Percentiles rank a stretch among this genome's conserved stretches.
Evolutionary conservation across 192 early-diverging fungal species (phyloP).

Genomic region (Diversispora eburnea): DNA sequence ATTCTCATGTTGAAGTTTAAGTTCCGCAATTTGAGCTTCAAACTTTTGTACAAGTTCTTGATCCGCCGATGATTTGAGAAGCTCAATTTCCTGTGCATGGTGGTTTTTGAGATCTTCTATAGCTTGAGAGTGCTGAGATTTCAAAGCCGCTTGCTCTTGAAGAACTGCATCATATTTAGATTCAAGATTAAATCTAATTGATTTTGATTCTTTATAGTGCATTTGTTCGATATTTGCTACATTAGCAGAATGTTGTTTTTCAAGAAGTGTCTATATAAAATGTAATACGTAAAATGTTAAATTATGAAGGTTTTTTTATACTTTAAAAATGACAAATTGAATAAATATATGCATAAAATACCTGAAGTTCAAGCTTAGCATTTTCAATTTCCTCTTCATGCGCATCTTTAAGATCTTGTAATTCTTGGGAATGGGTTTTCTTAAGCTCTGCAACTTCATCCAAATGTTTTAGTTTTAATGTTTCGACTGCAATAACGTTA

Average conservation of each 20-base stretch:
- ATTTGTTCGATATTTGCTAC: background rate
- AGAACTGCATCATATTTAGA: constrained; percentile 1
- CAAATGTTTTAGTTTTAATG: background rate
- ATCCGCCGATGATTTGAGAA: constrained; percentile 1
- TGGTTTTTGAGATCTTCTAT: constrained; percentile 15
- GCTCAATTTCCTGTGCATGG: constrained; percentile 14
- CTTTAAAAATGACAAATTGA: background rate
- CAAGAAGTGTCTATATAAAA: background rate
- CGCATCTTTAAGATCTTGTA: constrained; percentile 13
- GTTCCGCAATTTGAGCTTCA: constrained; percentile 10
- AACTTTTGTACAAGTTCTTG: constrained; percentile 12
- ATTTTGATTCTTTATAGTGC: background rate
- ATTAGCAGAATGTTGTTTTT: background rate
- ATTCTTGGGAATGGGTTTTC: background rate
- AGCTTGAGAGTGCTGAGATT: constrained; percentile 19
- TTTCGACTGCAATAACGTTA: background rate
- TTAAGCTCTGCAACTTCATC: constrained; percentile 10
- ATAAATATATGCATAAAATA: background rate
- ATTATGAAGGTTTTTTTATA: background rate
- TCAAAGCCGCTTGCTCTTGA: constrained; percentile 13
- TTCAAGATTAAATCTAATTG: background rate
- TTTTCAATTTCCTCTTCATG: constrained; percentile 1
- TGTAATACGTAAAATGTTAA: background rate
- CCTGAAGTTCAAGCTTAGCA: constrained; percentile 10
- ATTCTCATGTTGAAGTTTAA: background rate